Evolutionary conservation across 345 rosid genomes (phyloP), one percentile per base, ranked within the genome.

Genomic region (Carallia brachiata): DNA sequence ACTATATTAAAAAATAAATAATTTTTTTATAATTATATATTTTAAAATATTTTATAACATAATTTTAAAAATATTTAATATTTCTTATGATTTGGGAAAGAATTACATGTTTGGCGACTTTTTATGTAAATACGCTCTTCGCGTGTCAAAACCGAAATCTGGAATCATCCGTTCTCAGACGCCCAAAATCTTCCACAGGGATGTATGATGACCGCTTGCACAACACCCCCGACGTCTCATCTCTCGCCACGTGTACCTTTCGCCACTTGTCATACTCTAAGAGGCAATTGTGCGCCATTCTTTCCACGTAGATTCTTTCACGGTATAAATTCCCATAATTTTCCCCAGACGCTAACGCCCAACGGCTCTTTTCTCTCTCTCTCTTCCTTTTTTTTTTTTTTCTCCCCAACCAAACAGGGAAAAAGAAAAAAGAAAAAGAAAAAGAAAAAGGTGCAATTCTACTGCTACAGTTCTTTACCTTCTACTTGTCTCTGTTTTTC

Each of bases 161-260:
- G 44, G 5, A 54, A 32, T 5, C 4, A 8, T 3, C 28, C 6
- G 6, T 15, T 27, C 12, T 10, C 15, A 23, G 34, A 56, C 60
- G 3, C 6, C 0, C 6, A 10, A 23, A 27, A 30, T 9, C 28
- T 56, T 56, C 60, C 60, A 56, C 34, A 0, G 27, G 16, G 15
- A 30, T 37, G 27, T 40, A 10, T 5, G 54, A 32, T 34, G 47
- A 34, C 37, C 23, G 47, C 50, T 3, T 10, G n/a, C 31, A 52
- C 73, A 70, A 61, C 73, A 34, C 34, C 17, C 2, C 19, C 32
- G 1, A 15, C 66, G 66, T 61, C 66, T 70, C 17, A 61, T 6
- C 27, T 52, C 23, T 52, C 66, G 8, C 66, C 73, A 61, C 73
- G 73, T 70, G 73, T 70, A 36, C 52, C 27, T 23, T 15, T 32